phyloP scores from a whole-genome alignment of 192 early-diverging fungal species.

The Coemansia asiatica region DNA sequence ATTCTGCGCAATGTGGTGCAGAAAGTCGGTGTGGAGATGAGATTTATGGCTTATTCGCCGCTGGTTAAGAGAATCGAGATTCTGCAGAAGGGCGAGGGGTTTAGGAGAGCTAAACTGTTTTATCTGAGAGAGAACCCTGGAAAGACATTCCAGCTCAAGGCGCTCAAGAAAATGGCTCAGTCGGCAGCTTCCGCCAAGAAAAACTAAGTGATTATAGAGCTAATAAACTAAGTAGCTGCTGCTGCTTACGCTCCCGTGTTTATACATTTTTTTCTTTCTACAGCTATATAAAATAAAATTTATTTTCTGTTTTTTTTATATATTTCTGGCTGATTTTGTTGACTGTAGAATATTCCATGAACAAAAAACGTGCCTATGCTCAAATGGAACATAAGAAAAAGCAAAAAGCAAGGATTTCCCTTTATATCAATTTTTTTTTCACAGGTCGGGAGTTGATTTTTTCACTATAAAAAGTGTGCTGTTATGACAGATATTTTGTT shows the following conservation, averaged over 20 bases:
- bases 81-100: slow-evolving; percentile 60
- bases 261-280: no score
- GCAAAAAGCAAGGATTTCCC: no score
- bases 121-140: slow-evolving; percentile 78
- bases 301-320: not conserved
- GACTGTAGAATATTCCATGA: no score
- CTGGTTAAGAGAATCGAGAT: slow-evolving; percentile 73
- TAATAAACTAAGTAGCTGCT: no score
- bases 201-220: slow-evolving; percentile 1
- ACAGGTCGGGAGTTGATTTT: no score
- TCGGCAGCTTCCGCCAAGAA: slow-evolving; percentile 25
- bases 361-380: no score
- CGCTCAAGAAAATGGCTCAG: slow-evolving; percentile 38
- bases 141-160: slow-evolving; percentile 63
- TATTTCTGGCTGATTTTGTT: not conserved
- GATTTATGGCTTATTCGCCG: slow-evolving; percentile 74
- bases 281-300: no score
- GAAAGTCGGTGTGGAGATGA: slow-evolving; percentile 75
- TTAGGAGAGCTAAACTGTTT: slow-evolving; percentile 73
- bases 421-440: no score
- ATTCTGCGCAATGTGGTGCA: slow-evolving; percentile 76
- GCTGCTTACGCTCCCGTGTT: no score
- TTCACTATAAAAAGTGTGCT: no score
- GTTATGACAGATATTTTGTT: not conserved
- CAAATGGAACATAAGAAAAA: no score